Evolutionary conservation across 1,139 yeast genomes (phyloP).

Genomic region (Arxiozyma slooffiae): DNA sequence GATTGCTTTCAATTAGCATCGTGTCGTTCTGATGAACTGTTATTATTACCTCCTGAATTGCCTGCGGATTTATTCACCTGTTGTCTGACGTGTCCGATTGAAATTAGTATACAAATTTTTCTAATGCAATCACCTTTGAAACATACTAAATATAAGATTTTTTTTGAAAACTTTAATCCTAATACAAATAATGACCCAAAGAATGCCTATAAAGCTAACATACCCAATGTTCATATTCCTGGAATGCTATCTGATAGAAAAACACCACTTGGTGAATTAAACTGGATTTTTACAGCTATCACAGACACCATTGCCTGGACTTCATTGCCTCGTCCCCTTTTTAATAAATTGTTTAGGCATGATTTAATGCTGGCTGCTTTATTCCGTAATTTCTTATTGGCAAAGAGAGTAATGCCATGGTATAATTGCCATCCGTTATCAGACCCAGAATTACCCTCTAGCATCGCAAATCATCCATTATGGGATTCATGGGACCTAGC

Average conservation of each 20-base stretch:
- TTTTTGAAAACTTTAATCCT: conserved; percentile 33
- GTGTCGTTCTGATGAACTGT: conserved; percentile 71
- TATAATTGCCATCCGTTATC: conserved; percentile 91
- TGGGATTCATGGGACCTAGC: conserved; percentile 99
- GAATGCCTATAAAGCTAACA: conserved; percentile 29
- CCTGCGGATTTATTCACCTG: conserved; percentile 96
- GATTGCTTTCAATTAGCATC: conserved; percentile 94
- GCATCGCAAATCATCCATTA: conserved; percentile 74
- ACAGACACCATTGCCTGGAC: conserved; percentile 99
- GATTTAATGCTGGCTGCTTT: conserved; percentile 95
- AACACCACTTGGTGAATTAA: conserved; percentile 90
- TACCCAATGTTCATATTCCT: conserved; percentile 58
- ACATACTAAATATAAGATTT: conserved; percentile 49
- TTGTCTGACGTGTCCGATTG: conserved; percentile 91
- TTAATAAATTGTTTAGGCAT: conserved; percentile 84
- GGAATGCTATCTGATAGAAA: conserved; percentile 87
- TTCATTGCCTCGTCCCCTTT: conserved; percentile 73
- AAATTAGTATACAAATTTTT: conserved; percentile 86
- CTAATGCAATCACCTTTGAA: conserved; percentile 71
- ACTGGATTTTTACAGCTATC: conserved; percentile 96
- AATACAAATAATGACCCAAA: conserved; percentile 16
- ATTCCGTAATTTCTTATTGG: conserved; percentile 82
- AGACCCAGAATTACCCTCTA: conserved; percentile 84
- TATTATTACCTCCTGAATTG: conserved; percentile 88
- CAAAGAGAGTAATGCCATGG: conserved; percentile 89